A percentile compares a stretch with the other conserved stretches of the same genome.
Conservation (phyloP, 805 yeast genomes). For the Zygoascus biomembranicola region DNA sequence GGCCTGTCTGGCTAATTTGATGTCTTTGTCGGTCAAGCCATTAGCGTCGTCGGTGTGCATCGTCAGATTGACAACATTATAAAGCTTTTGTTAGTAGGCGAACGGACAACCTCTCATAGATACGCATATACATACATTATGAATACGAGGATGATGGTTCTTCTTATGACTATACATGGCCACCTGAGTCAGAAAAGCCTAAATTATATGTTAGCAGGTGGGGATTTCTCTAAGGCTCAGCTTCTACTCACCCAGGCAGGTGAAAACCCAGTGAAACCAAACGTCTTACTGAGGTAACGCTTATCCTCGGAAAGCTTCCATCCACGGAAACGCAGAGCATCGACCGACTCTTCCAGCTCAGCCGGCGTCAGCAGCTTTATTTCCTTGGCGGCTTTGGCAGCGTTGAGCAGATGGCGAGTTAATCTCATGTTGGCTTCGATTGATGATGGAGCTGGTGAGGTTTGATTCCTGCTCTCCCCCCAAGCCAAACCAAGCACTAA, state of each 20-base stretch:
- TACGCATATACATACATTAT: conserved; percentile 12
- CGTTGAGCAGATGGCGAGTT: not conserved
- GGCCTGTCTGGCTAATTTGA: conserved; percentile 11
- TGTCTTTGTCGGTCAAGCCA: conserved; percentile 13
- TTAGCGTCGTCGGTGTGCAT: conserved; percentile 14
- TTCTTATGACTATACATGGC: conserved; percentile 18
- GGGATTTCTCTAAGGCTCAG: not conserved
- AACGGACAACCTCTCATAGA: not conserved
- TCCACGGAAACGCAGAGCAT: conserved; percentile 1
- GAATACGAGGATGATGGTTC: conserved; percentile 18
- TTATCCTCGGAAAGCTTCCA: conserved; percentile 7
- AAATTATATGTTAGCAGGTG: not conserved
- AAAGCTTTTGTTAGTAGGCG: conserved; percentile 10
- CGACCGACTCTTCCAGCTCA: not conserved
- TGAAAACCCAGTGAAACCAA: conserved; percentile 10
- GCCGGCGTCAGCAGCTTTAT: not conserved
- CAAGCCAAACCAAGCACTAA: too few species aligned
- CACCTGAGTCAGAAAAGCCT: conserved; percentile 20
- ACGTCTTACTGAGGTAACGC: conserved; percentile 7
- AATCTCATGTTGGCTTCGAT: not conserved
- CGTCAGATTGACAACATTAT: conserved; percentile 16
- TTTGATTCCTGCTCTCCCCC: not conserved
- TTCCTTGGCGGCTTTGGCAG: not conserved
- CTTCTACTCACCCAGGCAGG: conserved; percentile 14
- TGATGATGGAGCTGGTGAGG: not conserved